Evolutionary conservation across 345 rosid species (phyloP), one percentile per base, ranked within the genome.

Genomic region (Pistacia integerrima): DNA sequence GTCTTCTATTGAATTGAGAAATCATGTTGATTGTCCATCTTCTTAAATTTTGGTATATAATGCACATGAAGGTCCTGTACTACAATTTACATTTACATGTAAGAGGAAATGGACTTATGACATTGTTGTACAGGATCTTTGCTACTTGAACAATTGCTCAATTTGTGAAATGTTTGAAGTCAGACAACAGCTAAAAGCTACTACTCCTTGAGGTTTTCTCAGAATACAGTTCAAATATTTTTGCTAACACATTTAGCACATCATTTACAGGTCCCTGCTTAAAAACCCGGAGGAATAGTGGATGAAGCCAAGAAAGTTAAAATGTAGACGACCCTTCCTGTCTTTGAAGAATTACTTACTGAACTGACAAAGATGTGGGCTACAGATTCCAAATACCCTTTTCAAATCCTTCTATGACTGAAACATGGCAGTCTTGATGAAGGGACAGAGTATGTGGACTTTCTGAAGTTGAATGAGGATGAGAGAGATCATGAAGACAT

Each of bases 401-500:
- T 38, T 38, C 5, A 38, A 69, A 1, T n/a, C 9, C 46, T 20
- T 60, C 74, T 0, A 22, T 28, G 20, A 41, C 63, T 36, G 57
- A 56, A 22, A 13, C 48, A 16, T 68, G 56, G 2, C 74, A 74
- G n/a, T 70, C 62, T 76, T 78, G 71, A 4, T 61, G 36, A 76
- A 0, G 86, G 65, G 67, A 51, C 78, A 1, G 60, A 33, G 22
- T 89, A 90, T 22, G 46, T 38, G 14, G 77, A 77, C 77, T 87
- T 83, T 77, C 85, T 76, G 82, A 68, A 25, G 72, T 70, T 83
- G 83, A 75, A 82, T 5, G 59, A 78, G 79, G 78, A 78, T 66
- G 88, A 85, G 67, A 76, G 85, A 59, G 86, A 72, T 44, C 70
- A 58, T 49, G 87, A 87, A 74, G 88, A 85, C 65, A 69, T 84